A percentile compares a stretch with the other conserved stretches of the same genome.
These are phyloP conservation scores for Colletotrichum filicis DNA, from an alignment of 2,329 filamentous ascomycete genomes.

Conservation along the genomic window DNA sequence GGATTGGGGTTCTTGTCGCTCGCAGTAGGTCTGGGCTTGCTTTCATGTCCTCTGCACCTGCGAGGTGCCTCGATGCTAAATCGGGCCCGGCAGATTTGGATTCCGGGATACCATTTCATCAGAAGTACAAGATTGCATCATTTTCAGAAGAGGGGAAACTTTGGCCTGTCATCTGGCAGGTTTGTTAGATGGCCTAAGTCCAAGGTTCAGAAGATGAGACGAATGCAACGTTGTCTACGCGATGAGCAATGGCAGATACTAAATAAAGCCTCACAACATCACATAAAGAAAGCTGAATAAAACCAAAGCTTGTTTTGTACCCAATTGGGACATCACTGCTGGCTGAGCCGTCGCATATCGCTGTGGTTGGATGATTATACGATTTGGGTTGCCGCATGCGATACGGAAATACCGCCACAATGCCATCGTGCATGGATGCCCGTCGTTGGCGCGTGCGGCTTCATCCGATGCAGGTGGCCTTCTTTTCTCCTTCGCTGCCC, in stretches of 20 bases:
- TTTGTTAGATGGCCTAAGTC: not conserved
- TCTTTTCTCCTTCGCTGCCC: not conserved
- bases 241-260: not conserved
- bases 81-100: not conserved
- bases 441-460: not conserved
- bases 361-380: not conserved
- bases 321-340: not conserved
- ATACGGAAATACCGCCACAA: not conserved
- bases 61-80: not conserved
- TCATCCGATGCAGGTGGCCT: not conserved
- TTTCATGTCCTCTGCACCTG: not conserved
- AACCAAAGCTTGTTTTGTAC: not conserved
- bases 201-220: not conserved
- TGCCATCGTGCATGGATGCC: not conserved
- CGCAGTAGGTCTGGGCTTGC: not conserved
- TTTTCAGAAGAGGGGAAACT: not conserved
- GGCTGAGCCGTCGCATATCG: too few species aligned
- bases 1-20: not conserved
- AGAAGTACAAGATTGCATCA: not conserved
- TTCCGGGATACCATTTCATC: too few species aligned
- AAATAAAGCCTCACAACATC: not conserved
- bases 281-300: not conserved
- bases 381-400: not conserved
- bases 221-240: not conserved
- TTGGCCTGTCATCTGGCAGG: not conserved